Base-by-base conservation (phyloP, 116 monocot species). In the Iris pallida region DNA sequence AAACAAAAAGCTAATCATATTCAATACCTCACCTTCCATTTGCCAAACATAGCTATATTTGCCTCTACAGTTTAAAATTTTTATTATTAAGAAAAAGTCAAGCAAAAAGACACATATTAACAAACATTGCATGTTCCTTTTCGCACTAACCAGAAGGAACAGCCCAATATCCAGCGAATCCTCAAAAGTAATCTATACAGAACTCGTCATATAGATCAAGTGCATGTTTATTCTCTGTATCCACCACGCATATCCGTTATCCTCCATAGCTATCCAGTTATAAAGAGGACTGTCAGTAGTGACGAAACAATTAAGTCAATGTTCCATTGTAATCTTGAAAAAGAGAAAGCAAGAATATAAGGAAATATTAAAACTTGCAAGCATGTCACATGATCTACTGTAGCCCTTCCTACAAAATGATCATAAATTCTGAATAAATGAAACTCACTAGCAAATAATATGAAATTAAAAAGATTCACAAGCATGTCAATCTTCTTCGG, bases 251-350 rank as follows among this genome's bases (percentile, higher is more conserved):
- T 85, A 97, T 42, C 83, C 92, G 54, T 82, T 77, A 14, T 75
- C 73, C 63, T 97, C 90, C 97, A 97, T 97, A 53, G 90, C 85
- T 68, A 63, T 85, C 97, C 97, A 97, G 69, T 97, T 87, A 75
- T 97, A 97, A 2, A 97, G 73, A 76, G 97, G 97, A 68, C 97
- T 97, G 79, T 58, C 7, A 20, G 55, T 20, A 48, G 55, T 16
- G 20, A 14, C 70, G 58, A 16, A 42, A 59, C 11, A 17, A 0
- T 12, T 12, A 55, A 57, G 43, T 30, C 15, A 55, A 40, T 11
- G 45, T 74, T 40, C 20, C 19, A 9, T 11, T 71, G 6, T 44
- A 40, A 71, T 5, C 40, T 14, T 52, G 40, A 13, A 44, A 43
- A 44, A 42, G 15, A 52, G 54, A 18, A 3, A 63, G n/a, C 63